Base-by-base conservation (phyloP, 768 basidiomycete genomes). In the Asterophora parasitica region DNA sequence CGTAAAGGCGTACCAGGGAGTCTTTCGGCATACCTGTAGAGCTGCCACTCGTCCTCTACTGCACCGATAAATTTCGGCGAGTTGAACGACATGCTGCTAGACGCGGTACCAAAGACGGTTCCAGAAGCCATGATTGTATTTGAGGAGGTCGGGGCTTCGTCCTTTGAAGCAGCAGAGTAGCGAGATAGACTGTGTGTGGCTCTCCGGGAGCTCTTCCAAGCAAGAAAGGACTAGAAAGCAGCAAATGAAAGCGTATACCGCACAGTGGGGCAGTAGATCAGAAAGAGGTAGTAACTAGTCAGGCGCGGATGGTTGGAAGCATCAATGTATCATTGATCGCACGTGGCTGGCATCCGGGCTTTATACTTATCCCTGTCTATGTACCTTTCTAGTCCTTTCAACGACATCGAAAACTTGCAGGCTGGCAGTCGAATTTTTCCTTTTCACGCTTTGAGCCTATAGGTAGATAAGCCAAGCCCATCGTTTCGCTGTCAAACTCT, bases 41-140 rank as follows among this genome's bases (percentile, higher is more conserved):
- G 71, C 50, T 79, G 73, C 88, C 87, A 92, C 52, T 90, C 85
- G 56, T 92, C 89, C 56, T 85, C 68, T 44, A 92, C 90, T 5
- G 89, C 84, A 26, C 88, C 88, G 47, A 90, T 88, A 53, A 90
- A 88, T 16, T 48, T 60, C 23, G 44, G 51, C 11, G 59, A 45
- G 48, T 33, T 47, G 19, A 23, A 28, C 3, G 46, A 32, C 49
- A 53, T 59, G 48, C 27, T 35, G 36, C 28, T 42, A 13, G 46
- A 20, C 12, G 36, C 33, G 36, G 52, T 15, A 38, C 12, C 28
- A 16, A 40, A 43, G 12, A n/a, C n/a, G n/a, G 50, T 32, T 28
- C 36, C 42, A 9, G 60, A 52, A 16, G 53, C 48, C 57, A 61
- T n/a, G n/a, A n/a, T 61, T 30, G 28, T 49, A 31, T 36, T 32